Evolutionary conservation across 257 asterid genomes (phyloP).

Genomic region (Ilex asprella): DNA sequence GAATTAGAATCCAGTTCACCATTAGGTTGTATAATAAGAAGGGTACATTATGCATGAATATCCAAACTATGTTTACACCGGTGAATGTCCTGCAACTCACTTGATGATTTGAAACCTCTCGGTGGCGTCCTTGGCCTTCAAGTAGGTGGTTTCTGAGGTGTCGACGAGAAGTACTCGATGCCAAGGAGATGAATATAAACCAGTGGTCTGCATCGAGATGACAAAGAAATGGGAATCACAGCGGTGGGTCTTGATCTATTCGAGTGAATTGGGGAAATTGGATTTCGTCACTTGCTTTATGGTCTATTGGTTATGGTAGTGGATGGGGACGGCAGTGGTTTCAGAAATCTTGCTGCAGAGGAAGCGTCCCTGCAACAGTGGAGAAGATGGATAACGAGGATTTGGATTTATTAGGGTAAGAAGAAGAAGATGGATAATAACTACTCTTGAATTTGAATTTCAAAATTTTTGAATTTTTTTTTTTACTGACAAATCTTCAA

Average conservation of each 20-base stretch:
- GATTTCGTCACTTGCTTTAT: conserved; percentile 66
- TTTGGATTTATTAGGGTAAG: too few relatives aligned
- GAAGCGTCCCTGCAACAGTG: conserved; percentile 46
- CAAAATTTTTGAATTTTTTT: too few relatives aligned
- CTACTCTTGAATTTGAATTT: too few relatives aligned
- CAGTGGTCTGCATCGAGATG: conserved; percentile 63
- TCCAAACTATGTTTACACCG: too few relatives aligned
- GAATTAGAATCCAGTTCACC: too few relatives aligned
- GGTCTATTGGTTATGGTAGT: conserved; percentile 28
- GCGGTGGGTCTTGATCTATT: conserved; percentile 36
- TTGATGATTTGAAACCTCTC: conserved; percentile 53
- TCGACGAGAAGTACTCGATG: conserved; percentile 65
- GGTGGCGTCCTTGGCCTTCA: conserved; percentile 62
- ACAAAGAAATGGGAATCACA: conserved; percentile 53
- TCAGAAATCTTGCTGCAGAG: conserved; percentile 37
- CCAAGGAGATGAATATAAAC: conserved; percentile 77
- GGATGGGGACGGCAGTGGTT: conserved; percentile 10
- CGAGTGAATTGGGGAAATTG: conserved; percentile 50
- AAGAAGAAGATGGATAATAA: too few relatives aligned
- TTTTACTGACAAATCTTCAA: too few relatives aligned
- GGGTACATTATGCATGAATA: too few relatives aligned
- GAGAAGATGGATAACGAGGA: background rate
- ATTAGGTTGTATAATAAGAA: too few relatives aligned
- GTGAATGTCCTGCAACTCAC: too few relatives aligned
- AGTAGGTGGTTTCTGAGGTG: conserved; percentile 62